phyloP scores from a whole-genome alignment of 1,284 basidiomycete genomes.

The Earliella scabrosa region DNA sequence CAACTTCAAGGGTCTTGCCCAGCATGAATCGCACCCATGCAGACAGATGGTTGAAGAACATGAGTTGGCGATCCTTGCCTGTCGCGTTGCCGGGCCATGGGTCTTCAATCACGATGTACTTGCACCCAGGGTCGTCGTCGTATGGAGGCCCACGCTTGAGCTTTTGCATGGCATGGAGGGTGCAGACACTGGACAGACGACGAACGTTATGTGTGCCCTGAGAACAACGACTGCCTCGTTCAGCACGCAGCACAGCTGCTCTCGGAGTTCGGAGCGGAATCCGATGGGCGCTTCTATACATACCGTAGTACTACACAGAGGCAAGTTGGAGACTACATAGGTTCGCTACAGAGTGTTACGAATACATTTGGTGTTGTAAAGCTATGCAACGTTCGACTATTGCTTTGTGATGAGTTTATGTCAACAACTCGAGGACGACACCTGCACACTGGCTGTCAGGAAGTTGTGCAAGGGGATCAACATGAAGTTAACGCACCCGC shows the following conservation, averaged over 20 bases:
- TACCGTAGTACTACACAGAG: no score
- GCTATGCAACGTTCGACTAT: no score
- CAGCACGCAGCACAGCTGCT: background rate
- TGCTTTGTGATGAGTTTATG: no score
- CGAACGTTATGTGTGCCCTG: no score
- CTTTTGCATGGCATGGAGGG: constrained; percentile 6
- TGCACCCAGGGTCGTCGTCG: constrained; percentile 33
- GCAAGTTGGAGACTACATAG: no score
- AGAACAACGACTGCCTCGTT: background rate
- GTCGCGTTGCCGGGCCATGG: constrained; percentile 33
- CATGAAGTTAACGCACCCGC: constrained; percentile 66
- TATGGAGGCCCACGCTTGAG: constrained; percentile 34
- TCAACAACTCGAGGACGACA: constrained; percentile 23
- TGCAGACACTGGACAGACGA: no score
- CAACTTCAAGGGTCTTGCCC: constrained; percentile 21
- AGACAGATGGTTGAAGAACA: constrained; percentile 28
- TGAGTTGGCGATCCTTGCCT: constrained; percentile 23
- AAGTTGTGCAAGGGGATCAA: background rate
- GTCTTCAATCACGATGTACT: constrained; percentile 35
- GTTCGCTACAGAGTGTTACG: no score
- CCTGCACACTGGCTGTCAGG: background rate
- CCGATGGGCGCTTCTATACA: no score
- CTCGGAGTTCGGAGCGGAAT: no score
- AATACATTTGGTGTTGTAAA: no score
- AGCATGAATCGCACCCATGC: constrained; percentile 35